These are phyloP conservation scores for Leccinum subspadiceum DNA, from an alignment of 1,284 basidiomycete species.

Conservation along the genomic window DNA sequence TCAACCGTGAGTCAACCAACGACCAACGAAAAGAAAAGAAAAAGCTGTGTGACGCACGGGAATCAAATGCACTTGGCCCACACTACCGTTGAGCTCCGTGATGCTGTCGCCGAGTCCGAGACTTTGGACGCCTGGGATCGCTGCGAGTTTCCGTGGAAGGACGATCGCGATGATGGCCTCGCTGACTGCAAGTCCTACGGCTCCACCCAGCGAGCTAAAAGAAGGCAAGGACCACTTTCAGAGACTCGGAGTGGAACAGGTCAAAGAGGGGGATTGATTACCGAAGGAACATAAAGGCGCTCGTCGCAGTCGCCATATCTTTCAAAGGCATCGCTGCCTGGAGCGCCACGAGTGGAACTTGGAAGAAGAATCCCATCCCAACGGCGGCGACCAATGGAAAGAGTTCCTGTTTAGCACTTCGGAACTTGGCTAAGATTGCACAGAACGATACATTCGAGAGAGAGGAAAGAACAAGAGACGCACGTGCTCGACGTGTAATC, in stretches of 20 bases:
- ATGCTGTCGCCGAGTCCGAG: constrained; percentile 46
- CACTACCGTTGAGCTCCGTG: constrained; percentile 51
- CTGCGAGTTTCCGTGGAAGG: constrained; percentile 49
- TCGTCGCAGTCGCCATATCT: constrained; percentile 78
- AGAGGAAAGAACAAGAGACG: constrained; percentile 16
- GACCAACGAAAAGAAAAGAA: neutral
- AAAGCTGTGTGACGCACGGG: constrained; percentile 37
- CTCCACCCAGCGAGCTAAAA: constrained; percentile 59
- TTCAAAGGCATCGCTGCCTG: constrained; percentile 81
- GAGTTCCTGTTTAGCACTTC: constrained; percentile 56
- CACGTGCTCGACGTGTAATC: constrained; percentile 46
- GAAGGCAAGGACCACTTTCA: neutral
- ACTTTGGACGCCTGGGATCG: constrained; percentile 43
- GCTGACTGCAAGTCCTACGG: constrained; percentile 70
- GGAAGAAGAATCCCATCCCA: constrained; percentile 65
- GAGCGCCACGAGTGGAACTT: constrained; percentile 65
- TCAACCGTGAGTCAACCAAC: neutral
- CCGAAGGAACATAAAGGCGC: constrained; percentile 67
- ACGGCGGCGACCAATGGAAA: constrained; percentile 59
- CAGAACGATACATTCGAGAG: neutral
- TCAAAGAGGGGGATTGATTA: neutral
- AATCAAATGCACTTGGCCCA: constrained; percentile 52
- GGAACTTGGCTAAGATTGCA: neutral
- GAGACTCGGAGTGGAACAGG: neutral
- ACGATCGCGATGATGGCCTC: constrained; percentile 67